Evolutionary conservation across 192 early-diverging fungal species (phyloP).

Genomic region (Mortierella alpina): DNA sequence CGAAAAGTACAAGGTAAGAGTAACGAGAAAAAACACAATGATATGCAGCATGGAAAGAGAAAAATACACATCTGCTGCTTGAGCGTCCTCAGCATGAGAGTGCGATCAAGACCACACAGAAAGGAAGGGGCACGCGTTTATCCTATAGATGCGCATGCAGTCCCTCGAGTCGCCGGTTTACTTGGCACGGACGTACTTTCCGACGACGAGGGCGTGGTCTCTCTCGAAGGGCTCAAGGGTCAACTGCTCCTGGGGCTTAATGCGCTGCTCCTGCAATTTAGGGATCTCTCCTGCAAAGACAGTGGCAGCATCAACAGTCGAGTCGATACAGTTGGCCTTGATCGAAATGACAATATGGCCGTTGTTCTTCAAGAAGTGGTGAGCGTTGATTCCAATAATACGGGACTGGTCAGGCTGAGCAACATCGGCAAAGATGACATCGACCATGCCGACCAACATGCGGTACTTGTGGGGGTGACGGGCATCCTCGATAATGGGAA

Average conservation of each 20-base stretch:
- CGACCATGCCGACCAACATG: conserved; percentile 71
- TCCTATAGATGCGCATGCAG: too few species aligned
- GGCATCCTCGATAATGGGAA: conserved; percentile 98
- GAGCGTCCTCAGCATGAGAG: too few species aligned
- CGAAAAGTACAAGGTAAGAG: too few species aligned
- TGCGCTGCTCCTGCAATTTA: conserved; percentile 89
- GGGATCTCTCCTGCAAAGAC: conserved; percentile 98
- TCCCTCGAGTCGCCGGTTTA: conserved; percentile 51
- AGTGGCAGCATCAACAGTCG: conserved; percentile 94
- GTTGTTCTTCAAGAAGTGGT: conserved; percentile 97
- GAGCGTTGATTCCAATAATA: conserved; percentile 97
- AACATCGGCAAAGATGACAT: conserved; percentile 87
- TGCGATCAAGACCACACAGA: too few species aligned
- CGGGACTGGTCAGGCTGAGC: conserved; percentile 99
- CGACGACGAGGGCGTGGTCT: conserved; percentile 98
- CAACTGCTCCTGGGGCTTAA: conserved; percentile 94
- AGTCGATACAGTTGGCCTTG: conserved; percentile 99
- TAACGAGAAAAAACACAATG: too few species aligned
- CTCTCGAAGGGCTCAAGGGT: conserved; percentile 98
- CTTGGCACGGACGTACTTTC: conserved; percentile 79
- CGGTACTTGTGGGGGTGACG: conserved; percentile 99
- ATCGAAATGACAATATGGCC: conserved; percentile 99
- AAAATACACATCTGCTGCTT: too few species aligned
- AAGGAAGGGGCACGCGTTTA: too few species aligned
- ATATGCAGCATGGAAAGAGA: too few species aligned